A percentile compares a stretch with the other conserved stretches of the same genome.
These are phyloP conservation scores for Biancaea sappan DNA, from an alignment of 306 rosid species.

Conservation along the genomic window DNA sequence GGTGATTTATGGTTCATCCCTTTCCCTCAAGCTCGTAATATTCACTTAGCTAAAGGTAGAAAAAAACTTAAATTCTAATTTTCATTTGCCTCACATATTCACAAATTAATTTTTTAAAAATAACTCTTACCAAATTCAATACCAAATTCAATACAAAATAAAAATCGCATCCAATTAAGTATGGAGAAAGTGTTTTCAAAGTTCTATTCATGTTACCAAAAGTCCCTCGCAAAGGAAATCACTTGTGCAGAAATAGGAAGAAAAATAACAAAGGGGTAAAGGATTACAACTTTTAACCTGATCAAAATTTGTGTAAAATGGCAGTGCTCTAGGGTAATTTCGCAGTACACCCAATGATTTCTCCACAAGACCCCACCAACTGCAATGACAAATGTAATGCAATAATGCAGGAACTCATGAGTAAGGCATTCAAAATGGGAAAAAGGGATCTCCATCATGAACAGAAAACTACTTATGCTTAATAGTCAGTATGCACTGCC, in stretches of 20 bases:
- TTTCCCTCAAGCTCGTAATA: constrained; percentile 20
- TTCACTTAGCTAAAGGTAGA: constrained; percentile 18
- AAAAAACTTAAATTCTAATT: not conserved
- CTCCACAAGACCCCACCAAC: constrained; percentile 94
- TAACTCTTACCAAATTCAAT: constrained; percentile 5
- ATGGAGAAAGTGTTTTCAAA: not conserved
- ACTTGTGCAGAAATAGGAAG: not conserved
- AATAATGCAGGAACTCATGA: constrained; percentile 36
- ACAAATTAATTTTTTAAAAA: constrained; percentile 29
- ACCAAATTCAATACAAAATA: constrained; percentile 3
- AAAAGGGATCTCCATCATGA: constrained; percentile 28
- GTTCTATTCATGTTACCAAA: constrained; percentile 12
- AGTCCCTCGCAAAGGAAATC: not conserved
- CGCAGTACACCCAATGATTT: constrained; percentile 77
- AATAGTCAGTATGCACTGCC: not conserved
- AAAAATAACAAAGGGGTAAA: constrained; percentile 1
- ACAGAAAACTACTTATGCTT: constrained; percentile 10
- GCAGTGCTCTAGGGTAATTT: constrained; percentile 53
- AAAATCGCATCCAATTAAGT: not conserved
- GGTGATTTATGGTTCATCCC: not conserved
- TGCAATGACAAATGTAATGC: constrained; percentile 50
- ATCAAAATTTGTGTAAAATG: constrained; percentile 90
- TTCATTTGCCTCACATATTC: constrained; percentile 6
- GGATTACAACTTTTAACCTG: constrained; percentile 55
- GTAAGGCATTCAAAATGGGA: constrained; percentile 15